Evolutionary conservation across 164 flowering plant species (phyloP), one percentile per base, ranked within the genome.

Genomic region (Sextonia rubra): DNA sequence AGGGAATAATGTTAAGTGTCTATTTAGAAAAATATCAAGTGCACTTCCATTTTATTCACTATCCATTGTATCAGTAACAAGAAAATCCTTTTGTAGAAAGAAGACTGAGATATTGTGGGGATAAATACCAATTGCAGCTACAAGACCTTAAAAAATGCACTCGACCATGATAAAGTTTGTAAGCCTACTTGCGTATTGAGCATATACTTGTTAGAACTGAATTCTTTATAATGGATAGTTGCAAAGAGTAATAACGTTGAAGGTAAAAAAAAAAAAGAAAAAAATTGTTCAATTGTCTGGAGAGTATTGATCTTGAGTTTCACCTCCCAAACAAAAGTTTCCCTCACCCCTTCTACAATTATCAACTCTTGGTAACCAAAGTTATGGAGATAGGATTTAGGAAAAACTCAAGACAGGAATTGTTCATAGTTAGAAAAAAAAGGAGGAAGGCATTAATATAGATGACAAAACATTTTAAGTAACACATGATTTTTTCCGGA

Each of bases 1-100:
- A 7, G 11, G 11, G 11, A 37, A 37, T 37, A 37, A 37, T 37
- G 44, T 37, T 8, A 37, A 37, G 44, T 0, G 44, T 37, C 47
- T 76, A 84, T 73, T 64, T 81, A 76, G 89, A 56, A 94, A 86
- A 83, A 87, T 86, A 81, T 84, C 80, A 26, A 85, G 81, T 79
- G 77, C 26, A 25, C 67, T 23, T 68, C 20, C 2, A 56, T 70
- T 62, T 24, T 56, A 44, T 58, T 44, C 63, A 2, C 64, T 66
- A 14, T 66, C 37, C 20, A 64, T 47, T 9, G 8, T 25, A 12
- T 27, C 22, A 29, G 23, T 66, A 66, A 22, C 30, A 47, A 37
- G 24, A 65, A 44, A 58, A 68, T 60, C 32, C 29, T 47, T 52
- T 64, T 14, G 30, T 47, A 37, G 12, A 25, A 60, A 32, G 44